Evolutionary conservation across 345 rosid species (phyloP).

Genomic region (Aethionema arabicum): DNA sequence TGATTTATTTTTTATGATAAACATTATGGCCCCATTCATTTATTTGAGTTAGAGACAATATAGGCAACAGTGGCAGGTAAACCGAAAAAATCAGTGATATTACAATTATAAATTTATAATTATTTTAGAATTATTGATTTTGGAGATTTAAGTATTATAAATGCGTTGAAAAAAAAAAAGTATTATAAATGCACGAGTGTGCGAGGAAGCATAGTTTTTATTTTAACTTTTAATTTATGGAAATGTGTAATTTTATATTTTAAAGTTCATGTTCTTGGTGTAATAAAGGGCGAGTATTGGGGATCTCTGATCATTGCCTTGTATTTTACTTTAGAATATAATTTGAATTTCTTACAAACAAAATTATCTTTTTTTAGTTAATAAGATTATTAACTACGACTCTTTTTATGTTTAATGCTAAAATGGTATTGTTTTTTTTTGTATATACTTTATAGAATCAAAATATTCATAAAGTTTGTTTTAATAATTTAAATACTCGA

Average conservation of each 20-base stretch:
- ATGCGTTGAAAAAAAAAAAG: no score
- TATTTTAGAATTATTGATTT: neutral
- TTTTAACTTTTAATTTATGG: neutral
- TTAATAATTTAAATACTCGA: constrained; percentile 16
- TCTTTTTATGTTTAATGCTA: constrained; percentile 16
- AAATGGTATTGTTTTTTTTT: neutral
- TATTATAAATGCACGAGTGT: constrained; percentile 35
- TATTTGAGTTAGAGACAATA: constrained; percentile 17
- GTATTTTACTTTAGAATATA: constrained; percentile 3
- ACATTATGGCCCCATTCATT: constrained; percentile 18
- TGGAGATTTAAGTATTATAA: constrained; percentile 13
- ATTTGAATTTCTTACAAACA: no score
- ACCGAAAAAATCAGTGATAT: neutral
- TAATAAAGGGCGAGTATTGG: constrained; percentile 37
- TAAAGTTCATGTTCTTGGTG: constrained; percentile 31
- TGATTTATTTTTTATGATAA: neutral
- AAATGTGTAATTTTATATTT: constrained; percentile 15
- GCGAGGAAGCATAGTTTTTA: constrained; percentile 29
- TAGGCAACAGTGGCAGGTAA: constrained; percentile 27
- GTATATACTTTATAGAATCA: constrained; percentile 1
- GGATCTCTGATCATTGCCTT: constrained; percentile 32
- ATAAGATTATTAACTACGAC: no score
- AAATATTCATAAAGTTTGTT: neutral
- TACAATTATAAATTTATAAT: neutral
- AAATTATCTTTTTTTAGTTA: constrained; percentile 10